Evolutionary conservation across 768 basidiomycete species (phyloP).

Genomic region (Rhodosporidiobolus sp.): DNA sequence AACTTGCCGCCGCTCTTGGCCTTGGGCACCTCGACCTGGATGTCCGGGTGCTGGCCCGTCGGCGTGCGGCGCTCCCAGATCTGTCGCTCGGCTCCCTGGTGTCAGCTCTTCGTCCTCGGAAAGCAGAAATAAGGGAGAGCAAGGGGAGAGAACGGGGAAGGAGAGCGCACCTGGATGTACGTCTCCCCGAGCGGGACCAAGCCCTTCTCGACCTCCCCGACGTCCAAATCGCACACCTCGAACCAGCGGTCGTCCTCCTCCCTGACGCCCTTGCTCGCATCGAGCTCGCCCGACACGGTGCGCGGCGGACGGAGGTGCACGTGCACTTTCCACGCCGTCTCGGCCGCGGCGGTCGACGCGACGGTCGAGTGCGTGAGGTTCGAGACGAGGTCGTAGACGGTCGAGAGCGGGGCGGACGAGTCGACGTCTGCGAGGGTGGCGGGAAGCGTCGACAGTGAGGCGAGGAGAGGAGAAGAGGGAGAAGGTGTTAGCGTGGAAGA

Average conservation of each 20-base stretch:
- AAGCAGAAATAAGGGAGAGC: too few species aligned
- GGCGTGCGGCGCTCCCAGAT: constrained; percentile 38
- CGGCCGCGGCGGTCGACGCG: constrained; percentile 90
- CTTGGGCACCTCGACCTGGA: constrained; percentile 27
- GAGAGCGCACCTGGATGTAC: constrained; percentile 76
- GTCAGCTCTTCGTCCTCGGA: not conserved
- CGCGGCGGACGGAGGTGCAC: constrained; percentile 59
- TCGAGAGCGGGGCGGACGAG: constrained; percentile 58
- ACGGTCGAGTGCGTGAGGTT: constrained; percentile 94
- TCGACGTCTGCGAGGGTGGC: constrained; percentile 65
- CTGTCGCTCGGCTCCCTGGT: not conserved
- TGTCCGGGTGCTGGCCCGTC: constrained; percentile 2
- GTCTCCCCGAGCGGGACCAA: constrained; percentile 98
- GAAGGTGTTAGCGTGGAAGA: too few species aligned
- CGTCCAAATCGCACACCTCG: constrained; percentile 91
- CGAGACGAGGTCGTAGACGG: constrained; percentile 87
- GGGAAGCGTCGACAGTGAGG: not conserved
- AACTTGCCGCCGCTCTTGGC: constrained; percentile 4
- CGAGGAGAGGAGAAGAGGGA: not conserved
- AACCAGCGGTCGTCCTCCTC: constrained; percentile 88
- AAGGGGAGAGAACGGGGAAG: not conserved
- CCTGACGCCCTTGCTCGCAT: constrained; percentile 48
- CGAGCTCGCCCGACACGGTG: constrained; percentile 52
- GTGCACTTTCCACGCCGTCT: constrained; percentile 89
- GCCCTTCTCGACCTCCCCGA: constrained; percentile 91